These are phyloP conservation scores for Coemansia sp. DNA, from an alignment of 192 early-diverging fungal species.

Conservation along the genomic window DNA sequence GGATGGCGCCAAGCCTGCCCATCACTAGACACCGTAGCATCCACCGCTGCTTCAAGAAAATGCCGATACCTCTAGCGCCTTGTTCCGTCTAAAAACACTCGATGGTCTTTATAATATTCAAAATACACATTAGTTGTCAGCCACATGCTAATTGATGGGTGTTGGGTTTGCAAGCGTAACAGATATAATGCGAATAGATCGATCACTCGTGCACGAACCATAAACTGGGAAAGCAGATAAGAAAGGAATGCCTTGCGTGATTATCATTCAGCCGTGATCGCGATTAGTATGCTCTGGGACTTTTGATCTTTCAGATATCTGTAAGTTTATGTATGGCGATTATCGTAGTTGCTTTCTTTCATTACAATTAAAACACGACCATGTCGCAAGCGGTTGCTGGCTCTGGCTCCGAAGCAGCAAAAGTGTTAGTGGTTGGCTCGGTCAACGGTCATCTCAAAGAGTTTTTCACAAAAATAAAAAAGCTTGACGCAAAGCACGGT, in stretches of 20 bases:
- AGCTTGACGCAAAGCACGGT: conserved; percentile 78
- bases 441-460: conserved; percentile 69
- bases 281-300: background rate
- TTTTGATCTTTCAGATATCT: background rate
- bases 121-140: too few relatives aligned
- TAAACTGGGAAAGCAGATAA: background rate
- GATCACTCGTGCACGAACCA: background rate
- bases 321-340: background rate
- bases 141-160: too few relatives aligned
- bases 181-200: background rate
- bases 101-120: background rate
- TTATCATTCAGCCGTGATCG: background rate
- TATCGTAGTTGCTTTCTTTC: background rate
- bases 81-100: background rate
- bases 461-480: conserved; percentile 72
- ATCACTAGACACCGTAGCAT: conserved; percentile 24
- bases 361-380: too few relatives aligned
- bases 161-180: too few relatives aligned
- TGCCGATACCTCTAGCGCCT: background rate
- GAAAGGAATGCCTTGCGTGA: too few relatives aligned
- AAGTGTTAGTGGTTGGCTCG: conserved; percentile 69
- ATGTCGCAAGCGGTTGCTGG: background rate
- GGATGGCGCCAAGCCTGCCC: conserved; percentile 62
- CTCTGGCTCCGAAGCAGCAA: conserved; percentile 8
- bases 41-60: background rate